phyloP scores from a whole-genome alignment of 495 filamentous ascomycete genomes.

The Podospora pseudocomata region DNA sequence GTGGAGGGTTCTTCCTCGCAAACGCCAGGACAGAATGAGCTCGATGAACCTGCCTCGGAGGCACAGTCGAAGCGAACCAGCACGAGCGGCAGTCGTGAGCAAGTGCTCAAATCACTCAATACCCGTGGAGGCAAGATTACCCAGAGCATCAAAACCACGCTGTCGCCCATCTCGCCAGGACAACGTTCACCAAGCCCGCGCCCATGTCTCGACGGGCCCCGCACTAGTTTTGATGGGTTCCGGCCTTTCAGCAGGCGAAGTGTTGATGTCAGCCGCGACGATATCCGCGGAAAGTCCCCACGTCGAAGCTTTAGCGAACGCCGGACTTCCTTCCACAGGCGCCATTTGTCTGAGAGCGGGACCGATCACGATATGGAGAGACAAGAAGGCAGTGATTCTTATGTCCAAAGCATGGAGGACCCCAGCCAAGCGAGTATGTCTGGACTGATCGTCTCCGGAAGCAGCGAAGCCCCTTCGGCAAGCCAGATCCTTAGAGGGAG shows the following conservation, averaged over 20 bases:
- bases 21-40: constrained; percentile 28
- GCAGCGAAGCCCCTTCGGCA: constrained; percentile 75
- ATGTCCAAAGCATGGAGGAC: constrained; percentile 68
- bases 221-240: constrained; percentile 41
- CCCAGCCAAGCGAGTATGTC: constrained; percentile 57
- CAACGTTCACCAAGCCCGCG: constrained; percentile 40
- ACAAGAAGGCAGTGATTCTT: constrained; percentile 71
- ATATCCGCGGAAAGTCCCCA: constrained; percentile 33
- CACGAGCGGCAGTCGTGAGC: constrained; percentile 14
- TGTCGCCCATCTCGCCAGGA: constrained; percentile 51
- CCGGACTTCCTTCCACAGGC: constrained; percentile 45
- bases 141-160: constrained; percentile 63
- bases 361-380: constrained; percentile 42
- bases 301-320: constrained; percentile 59
- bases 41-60: constrained; percentile 10
- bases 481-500: constrained; percentile 86
- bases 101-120: constrained; percentile 8
- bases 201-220: constrained; percentile 41
- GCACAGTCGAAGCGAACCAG: constrained; percentile 22
- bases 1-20: constrained; percentile 62
- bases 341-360: constrained; percentile 39
- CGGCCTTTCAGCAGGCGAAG: constrained; percentile 49
- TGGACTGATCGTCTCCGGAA: constrained; percentile 63
- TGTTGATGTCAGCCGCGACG: constrained; percentile 42
- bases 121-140: constrained; percentile 48